Evolutionary conservation across 1,284 basidiomycete species (phyloP).

Genomic region (Cryptococcus amylolentus): DNA sequence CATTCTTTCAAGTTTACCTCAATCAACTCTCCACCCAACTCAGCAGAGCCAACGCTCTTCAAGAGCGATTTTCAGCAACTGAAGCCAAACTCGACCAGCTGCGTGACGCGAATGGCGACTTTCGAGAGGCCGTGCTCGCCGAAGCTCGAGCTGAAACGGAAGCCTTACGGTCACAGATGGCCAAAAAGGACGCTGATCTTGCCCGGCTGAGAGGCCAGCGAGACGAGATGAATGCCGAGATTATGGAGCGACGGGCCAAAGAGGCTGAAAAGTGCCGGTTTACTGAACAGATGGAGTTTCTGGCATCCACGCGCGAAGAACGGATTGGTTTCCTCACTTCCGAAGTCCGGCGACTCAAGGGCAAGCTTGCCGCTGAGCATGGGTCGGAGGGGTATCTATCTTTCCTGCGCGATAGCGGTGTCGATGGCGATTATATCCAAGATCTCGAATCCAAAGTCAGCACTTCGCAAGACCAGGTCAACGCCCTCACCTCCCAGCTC

Average conservation of each 20-base stretch:
- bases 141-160: conserved; percentile 41
- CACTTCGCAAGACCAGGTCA: conserved; percentile 39
- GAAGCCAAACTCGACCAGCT: conserved; percentile 39
- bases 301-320: conserved; percentile 71
- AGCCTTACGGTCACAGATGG: conserved; percentile 32
- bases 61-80: conserved; percentile 27
- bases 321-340: conserved; percentile 69
- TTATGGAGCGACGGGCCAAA: conserved; percentile 66
- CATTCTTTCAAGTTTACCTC: conserved; percentile 46
- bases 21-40: conserved; percentile 33
- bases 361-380: conserved; percentile 68
- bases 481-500: conserved; percentile 21
- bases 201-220: conserved; percentile 73
- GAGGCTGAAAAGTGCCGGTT: conserved; percentile 63
- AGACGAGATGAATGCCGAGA: conserved; percentile 69
- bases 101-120: conserved; percentile 35
- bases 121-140: conserved; percentile 35
- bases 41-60: conserved; percentile 31
- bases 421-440: conserved; percentile 63
- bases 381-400: conserved; percentile 69
- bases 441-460: conserved; percentile 59
- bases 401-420: conserved; percentile 63
- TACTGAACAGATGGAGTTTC: conserved; percentile 65
- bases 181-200: conserved; percentile 69
- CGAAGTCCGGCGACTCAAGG: conserved; percentile 71